Base-by-base conservation (phyloP, 345 rosid genomes). In the Pelargonium nanum region DNA sequence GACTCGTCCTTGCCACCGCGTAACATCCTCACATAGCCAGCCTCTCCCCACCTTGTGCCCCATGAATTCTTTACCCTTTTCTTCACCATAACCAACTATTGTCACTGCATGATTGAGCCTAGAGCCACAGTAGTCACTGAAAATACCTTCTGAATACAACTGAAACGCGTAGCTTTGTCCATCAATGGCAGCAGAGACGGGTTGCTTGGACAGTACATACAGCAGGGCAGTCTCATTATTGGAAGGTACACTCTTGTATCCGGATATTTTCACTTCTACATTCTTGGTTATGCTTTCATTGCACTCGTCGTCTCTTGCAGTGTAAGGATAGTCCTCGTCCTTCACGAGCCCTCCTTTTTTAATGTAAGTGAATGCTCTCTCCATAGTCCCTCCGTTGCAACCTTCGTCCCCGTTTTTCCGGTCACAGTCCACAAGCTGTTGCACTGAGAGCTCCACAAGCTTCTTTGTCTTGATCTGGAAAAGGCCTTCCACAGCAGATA, bases 401-500 rank as follows among this genome's bases (percentile, higher is more conserved):
- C 98, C 96, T 55, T 71, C 65, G 75, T 77, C 65, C 9, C 56
- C 63, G 0, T 34, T 45, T 1, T 56, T 32, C 0, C 56, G 45
- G 50, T 87, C 96, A 57, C 97, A 89, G 72, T 93, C 97, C 64
- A 93, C 78, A 24, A 89, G 89, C 69, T 93, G 81, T 75, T 92
- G 96, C 68, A 84, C 99, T 15, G 96, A 93, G 12, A 89, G 78
- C 59, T 89, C 74, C 24, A 73, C 53, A 55, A 89, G 63, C 16
- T 71, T 77, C 55, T 91, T 89, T 21, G 90, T 85, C 62, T 74
- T 78, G 58, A 93, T 80, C 64, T 80, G 68, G 81, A 77, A 77
- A 76, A 87, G 75, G 69, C 96, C 89, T 78, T 93, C 90, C 21
- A 89, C 72, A 1, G 99, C 90, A 51, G 94, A 86, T 58, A 89